A percentile compares a stretch with the other conserved stretches of the same genome.
phyloP scores from a whole-genome alignment of 129 eudicot genomes.

The Calendula officinalis region DNA sequence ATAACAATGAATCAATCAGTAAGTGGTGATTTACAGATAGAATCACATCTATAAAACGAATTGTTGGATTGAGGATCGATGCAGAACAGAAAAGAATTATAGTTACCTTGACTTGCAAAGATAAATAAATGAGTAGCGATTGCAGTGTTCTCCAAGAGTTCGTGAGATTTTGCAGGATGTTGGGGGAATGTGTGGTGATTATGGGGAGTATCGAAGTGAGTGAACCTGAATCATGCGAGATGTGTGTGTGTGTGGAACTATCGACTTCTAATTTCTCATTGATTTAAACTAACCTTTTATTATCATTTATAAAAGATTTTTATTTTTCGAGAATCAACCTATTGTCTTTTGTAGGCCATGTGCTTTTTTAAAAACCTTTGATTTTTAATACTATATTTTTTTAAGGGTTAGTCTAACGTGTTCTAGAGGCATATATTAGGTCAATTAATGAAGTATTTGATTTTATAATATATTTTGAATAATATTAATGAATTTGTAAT shows the following conservation, averaged over 20 bases:
- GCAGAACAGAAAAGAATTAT: neutral
- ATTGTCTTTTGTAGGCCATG: neutral
- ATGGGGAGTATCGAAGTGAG: constrained; percentile 29
- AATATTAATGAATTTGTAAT: too few relatives aligned
- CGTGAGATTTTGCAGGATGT: neutral
- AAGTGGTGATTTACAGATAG: neutral
- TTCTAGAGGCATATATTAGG: too few relatives aligned
- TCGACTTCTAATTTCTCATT: constrained; percentile 17
- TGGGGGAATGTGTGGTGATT: constrained; percentile 27
- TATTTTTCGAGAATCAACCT: neutral
- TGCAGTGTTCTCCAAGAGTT: neutral
- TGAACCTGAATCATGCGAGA: constrained; percentile 31
- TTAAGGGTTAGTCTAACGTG: too few relatives aligned
- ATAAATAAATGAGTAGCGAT: constrained; percentile 5
- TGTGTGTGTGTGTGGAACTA: constrained; percentile 9
- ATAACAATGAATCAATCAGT: neutral
- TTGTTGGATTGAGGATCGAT: constrained; percentile 1
- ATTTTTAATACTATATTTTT: too few relatives aligned
- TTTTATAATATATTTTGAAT: too few relatives aligned
- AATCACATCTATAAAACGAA: constrained; percentile 12
- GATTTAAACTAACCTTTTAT: constrained; percentile 6
- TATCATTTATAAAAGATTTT: neutral
- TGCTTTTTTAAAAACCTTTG: too few relatives aligned
- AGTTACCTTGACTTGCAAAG: constrained; percentile 17
- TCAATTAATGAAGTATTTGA: too few relatives aligned